Evolutionary conservation across 2,329 filamentous ascomycete species (phyloP).

Genomic region (Talaromyces sp.): DNA sequence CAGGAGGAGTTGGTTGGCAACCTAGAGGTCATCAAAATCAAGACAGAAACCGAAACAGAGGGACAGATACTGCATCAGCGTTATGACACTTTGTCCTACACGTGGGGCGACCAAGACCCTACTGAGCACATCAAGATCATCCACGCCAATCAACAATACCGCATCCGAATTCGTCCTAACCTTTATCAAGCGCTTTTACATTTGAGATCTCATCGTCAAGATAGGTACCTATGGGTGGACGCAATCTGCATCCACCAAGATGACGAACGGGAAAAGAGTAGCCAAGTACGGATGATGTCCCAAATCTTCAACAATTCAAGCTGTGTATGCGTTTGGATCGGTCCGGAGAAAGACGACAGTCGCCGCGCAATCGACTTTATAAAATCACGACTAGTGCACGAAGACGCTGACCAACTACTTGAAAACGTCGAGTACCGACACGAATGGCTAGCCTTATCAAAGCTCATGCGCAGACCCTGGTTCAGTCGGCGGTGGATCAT

Average conservation of each 20-base stretch:
- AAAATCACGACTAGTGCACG: not conserved
- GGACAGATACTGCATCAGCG: not conserved
- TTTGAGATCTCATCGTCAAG: not conserved
- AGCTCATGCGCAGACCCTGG: conserved; percentile 20
- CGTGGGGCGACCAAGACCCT: conserved; percentile 22
- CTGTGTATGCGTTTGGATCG: conserved; percentile 28
- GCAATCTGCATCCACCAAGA: conserved; percentile 27
- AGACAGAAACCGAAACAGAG: not conserved
- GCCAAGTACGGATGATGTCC: conserved; percentile 27
- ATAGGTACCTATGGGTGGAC: conserved; percentile 25
- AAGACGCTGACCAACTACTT: conserved; percentile 3
- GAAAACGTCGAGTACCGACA: not conserved
- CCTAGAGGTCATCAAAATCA: conserved; percentile 6
- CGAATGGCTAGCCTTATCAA: conserved; percentile 13
- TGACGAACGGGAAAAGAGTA: conserved; percentile 24
- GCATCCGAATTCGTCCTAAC: conserved; percentile 10
- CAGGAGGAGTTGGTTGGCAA: conserved; percentile 12
- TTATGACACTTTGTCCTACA: conserved; percentile 25
- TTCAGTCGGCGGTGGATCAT: conserved; percentile 24
- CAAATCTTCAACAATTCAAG: conserved; percentile 25
- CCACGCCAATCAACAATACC: conserved; percentile 8
- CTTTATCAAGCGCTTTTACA: conserved; percentile 4
- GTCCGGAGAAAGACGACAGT: conserved; percentile 20
- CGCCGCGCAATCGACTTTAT: conserved; percentile 12
- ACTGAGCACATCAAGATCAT: conserved; percentile 16